A percentile compares a stretch with the other conserved stretches of the same genome.
These are phyloP conservation scores for Colletotrichum aenigma DNA, from an alignment of 2,329 filamentous ascomycete genomes.

Conservation along the genomic window DNA sequence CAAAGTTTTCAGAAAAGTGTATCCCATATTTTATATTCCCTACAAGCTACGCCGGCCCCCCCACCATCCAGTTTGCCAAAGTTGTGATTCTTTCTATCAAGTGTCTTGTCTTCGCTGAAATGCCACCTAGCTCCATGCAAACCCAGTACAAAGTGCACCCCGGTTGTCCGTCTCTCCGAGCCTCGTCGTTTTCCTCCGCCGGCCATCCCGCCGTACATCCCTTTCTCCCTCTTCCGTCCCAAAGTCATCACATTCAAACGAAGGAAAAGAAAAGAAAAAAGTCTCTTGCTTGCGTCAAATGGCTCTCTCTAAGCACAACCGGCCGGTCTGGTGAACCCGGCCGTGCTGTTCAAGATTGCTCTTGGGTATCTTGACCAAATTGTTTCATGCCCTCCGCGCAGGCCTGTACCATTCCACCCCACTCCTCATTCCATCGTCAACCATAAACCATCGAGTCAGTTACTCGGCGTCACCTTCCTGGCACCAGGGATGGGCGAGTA, in stretches of 20 bases:
- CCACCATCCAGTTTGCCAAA: not conserved
- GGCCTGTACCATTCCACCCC: not conserved
- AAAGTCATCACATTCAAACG: not conserved
- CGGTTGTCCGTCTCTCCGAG: not conserved
- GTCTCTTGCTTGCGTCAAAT: constrained; percentile 15
- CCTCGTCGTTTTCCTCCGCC: not conserved
- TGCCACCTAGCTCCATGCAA: not conserved
- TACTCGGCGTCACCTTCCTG: constrained; percentile 23
- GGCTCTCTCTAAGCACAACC: constrained; percentile 16
- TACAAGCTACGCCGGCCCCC: not conserved
- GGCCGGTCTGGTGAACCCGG: not conserved
- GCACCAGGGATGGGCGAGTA: constrained; percentile 89
- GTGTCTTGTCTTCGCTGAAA: not conserved
- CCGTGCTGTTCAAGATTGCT: constrained; percentile 20
- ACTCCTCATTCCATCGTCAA: not conserved
- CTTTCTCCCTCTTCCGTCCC: not conserved
- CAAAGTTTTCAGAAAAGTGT: not conserved
- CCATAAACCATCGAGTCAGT: not conserved
- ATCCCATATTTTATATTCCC: not conserved
- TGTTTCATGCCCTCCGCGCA: not conserved
- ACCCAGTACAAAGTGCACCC: not conserved
- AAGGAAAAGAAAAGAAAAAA: not conserved
- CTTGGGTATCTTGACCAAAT: constrained; percentile 22
- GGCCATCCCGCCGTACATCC: not conserved
- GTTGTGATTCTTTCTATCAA: not conserved